These are phyloP conservation scores for Hibiscus mutabilis DNA, from an alignment of 345 rosid species.

Conservation along the genomic window DNA sequence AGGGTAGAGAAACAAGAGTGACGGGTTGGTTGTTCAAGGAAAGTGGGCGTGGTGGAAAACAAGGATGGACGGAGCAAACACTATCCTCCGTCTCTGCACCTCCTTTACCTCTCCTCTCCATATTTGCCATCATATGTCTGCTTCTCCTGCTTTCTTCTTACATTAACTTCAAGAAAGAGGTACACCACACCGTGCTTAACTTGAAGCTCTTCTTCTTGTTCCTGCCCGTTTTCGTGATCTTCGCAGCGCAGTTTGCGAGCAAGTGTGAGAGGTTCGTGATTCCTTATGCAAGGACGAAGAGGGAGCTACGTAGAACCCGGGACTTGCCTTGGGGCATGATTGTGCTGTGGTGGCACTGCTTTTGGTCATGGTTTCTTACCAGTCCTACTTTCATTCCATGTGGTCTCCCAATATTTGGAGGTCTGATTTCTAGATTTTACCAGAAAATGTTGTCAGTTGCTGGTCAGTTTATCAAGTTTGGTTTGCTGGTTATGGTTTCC, in stretches of 20 bases:
- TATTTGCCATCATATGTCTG: conserved; percentile 44
- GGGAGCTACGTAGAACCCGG: conserved; percentile 18
- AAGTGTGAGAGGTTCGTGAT: conserved; percentile 24
- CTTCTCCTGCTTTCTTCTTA: conserved; percentile 48
- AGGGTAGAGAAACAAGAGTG: conserved; percentile 4
- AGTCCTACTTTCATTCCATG: conserved; percentile 53
- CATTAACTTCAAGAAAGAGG: conserved; percentile 39
- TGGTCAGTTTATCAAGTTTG: too few relatives aligned
- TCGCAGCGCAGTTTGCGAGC: conserved; percentile 26
- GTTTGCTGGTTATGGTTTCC: background rate
- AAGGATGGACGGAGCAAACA: conserved; percentile 49
- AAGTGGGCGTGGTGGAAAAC: conserved; percentile 67
- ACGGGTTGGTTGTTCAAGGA: conserved; percentile 56
- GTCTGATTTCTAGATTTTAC: background rate
- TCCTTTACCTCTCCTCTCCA: conserved; percentile 46
- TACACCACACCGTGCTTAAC: conserved; percentile 32
- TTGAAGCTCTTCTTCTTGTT: conserved; percentile 52
- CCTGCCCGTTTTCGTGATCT: conserved; percentile 51
- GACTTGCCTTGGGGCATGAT: conserved; percentile 57
- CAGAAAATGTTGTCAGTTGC: background rate
- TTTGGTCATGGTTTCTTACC: conserved; percentile 57
- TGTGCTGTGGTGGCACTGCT: conserved; percentile 43
- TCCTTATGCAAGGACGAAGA: conserved; percentile 22
- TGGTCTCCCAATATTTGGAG: conserved; percentile 47
- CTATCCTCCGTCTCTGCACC: conserved; percentile 50